A percentile compares a stretch with the other conserved stretches of the same genome.
These are phyloP conservation scores for Geotrichum restrictum DNA, from an alignment of 1,139 yeast genomes.

Conservation along the genomic window DNA sequence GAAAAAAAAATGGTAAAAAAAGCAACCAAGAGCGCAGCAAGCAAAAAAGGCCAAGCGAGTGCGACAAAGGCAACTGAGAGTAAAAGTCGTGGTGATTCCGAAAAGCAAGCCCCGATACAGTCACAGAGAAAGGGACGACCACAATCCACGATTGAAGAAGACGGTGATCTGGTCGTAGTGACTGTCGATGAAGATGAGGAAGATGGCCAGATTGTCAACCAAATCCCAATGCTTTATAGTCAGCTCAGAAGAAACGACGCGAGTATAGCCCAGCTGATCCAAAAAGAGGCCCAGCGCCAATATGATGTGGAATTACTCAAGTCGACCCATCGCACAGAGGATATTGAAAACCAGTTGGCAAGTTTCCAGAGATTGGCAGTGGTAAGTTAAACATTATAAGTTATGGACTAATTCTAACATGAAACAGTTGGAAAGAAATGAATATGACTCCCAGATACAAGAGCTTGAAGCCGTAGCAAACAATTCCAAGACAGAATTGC, in stretches of 20 bases:
- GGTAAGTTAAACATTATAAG: neutral
- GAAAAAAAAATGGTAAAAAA: no score
- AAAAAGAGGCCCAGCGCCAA: neutral
- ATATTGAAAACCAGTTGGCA: neutral
- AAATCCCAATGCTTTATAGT: conserved; percentile 1
- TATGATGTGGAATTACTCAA: neutral
- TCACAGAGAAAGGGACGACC: no score
- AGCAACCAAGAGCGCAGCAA: no score
- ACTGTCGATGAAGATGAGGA: neutral
- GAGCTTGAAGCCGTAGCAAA: neutral
- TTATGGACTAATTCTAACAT: neutral
- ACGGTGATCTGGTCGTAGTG: neutral
- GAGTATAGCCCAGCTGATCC: neutral
- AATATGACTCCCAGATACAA: neutral
- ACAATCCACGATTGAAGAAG: no score
- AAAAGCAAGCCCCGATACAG: no score
- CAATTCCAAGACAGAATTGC: neutral
- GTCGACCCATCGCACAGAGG: neutral
- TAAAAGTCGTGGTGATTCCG: no score
- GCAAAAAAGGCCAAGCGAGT: no score
- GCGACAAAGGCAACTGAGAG: no score
- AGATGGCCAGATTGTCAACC: neutral
- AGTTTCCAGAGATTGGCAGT: neutral
- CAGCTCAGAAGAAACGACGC: neutral
- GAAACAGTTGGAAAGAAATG: neutral